These are phyloP conservation scores for Plasmodium chabaudi DNA, from an alignment of 169 alveolate species.

Conservation along the genomic window DNA sequence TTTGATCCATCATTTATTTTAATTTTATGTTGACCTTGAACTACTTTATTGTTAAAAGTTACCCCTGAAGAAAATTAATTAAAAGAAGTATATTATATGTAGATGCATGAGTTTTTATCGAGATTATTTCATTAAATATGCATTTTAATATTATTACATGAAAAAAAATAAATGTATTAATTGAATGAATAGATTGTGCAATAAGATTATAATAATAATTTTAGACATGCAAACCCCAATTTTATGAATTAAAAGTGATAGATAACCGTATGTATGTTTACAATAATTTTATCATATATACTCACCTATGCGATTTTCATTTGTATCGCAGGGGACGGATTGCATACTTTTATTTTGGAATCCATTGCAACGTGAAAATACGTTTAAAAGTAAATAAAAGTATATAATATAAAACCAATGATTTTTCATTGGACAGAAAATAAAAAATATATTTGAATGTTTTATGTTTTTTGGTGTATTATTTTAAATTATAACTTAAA, in stretches of 20 bases:
- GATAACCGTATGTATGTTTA: background rate
- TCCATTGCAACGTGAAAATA: constrained; percentile 47
- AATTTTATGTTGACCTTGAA: constrained; percentile 14
- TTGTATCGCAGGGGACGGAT: background rate
- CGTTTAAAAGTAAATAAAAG: constrained; percentile 19
- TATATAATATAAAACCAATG: constrained; percentile 38
- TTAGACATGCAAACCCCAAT: background rate
- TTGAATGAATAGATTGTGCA: background rate
- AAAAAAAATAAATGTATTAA: background rate
- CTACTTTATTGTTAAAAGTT: constrained; percentile 15
- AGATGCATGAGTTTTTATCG: background rate
- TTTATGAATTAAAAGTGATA: background rate
- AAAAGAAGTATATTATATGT: constrained; percentile 3
- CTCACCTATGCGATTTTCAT: constrained; percentile 40
- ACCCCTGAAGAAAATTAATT: constrained; percentile 16
- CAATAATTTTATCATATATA: background rate
- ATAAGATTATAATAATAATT: background rate
- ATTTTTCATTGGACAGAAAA: constrained; percentile 47
- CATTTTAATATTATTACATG: background rate
- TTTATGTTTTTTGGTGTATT: constrained; percentile 1
- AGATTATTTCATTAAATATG: background rate
- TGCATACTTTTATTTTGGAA: constrained; percentile 19
- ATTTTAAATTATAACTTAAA: no score
- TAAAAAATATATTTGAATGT: constrained; percentile 14
- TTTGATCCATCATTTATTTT: constrained; percentile 13